phyloP scores from a whole-genome alignment of 1,139 yeast species.

The Taphrina betulina region DNA sequence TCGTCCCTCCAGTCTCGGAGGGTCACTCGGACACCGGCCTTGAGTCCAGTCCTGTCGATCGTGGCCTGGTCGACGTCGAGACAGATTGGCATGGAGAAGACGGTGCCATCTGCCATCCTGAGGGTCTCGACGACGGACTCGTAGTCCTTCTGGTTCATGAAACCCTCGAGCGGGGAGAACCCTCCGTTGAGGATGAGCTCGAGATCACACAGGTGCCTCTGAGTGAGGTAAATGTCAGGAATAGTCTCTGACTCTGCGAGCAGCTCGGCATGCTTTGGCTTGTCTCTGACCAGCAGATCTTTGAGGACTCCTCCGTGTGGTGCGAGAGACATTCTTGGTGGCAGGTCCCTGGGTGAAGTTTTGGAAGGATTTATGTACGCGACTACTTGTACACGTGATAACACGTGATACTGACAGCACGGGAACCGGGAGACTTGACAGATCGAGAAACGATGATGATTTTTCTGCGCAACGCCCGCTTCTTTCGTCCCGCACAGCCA shows the following conservation, averaged over 20 bases:
- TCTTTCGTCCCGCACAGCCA: too few species aligned
- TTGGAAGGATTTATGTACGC: too few species aligned
- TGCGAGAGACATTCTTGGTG: constrained; percentile 26
- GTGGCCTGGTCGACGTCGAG: constrained; percentile 66
- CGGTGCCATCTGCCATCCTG: constrained; percentile 71
- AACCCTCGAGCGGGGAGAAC: constrained; percentile 87
- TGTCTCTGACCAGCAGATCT: constrained; percentile 82
- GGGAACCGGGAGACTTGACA: too few species aligned
- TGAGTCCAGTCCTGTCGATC: constrained; percentile 49
- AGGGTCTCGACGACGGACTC: constrained; percentile 70
- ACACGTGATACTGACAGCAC: too few species aligned
- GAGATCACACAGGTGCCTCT: constrained; percentile 88
- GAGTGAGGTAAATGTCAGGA: constrained; percentile 62
- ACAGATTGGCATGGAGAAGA: constrained; percentile 93
- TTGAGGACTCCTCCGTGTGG: constrained; percentile 48
- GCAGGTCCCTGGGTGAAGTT: background rate
- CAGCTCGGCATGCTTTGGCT: constrained; percentile 56
- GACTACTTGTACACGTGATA: too few species aligned
- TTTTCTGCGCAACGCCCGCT: too few species aligned
- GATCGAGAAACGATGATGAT: too few species aligned
- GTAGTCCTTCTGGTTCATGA: constrained; percentile 78
- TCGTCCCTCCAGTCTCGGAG: constrained; percentile 83
- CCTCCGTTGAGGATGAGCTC: constrained; percentile 93
- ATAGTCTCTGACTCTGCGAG: constrained; percentile 59
- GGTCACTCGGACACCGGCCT: constrained; percentile 64